Evolutionary conservation across 306 rosid species (phyloP), one percentile per base, ranked within the genome.

Genomic region (Mucuna pruriens): DNA sequence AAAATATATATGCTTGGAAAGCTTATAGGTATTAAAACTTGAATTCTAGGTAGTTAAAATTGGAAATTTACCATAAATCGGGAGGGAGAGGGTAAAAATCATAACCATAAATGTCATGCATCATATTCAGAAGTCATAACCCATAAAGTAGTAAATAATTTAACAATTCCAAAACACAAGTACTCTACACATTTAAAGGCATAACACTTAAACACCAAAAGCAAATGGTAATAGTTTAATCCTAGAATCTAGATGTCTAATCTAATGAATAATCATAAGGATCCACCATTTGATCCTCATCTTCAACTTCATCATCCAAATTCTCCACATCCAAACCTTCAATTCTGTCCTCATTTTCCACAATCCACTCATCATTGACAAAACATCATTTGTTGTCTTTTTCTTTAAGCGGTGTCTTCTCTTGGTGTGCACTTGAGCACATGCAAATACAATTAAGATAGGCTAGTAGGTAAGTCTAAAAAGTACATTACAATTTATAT

Each of bases 11-110:
- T 25, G 33, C n/a, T n/a, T n/a, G n/a, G n/a, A n/a, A n/a, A n/a
- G n/a, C n/a, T n/a, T 44, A 60, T 69, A 12, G 52, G 62, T 75
- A 64, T 64, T 64, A 49, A 51, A 73, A 25, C 54, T 38, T 51
- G n/a, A 63, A 25, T 73, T 38, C 9, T 23, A 58, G 34, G 36
- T 23, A 22, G 34, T 58, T 58, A 25, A 23, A 11, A 10, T 26
- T 17, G 0, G 1, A 1, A 4, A 57, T 23, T 57, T 22, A 57
- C 15, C 34, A 5, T 49, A 49, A 49, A n/a, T 49, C n/a, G 51
- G 51, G 23, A 29, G 31, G 31, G 3, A 3, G 22, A 9, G 42
- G 42, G 42, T 38, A 7, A 1, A 38, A 29, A 29, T 29, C 31
- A 29, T 29, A 29, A 29, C 10, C 67, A 29, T 11, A 25, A 58